A percentile compares a stretch with the other conserved stretches of the same genome.
These are phyloP conservation scores for Fusarium pininemorale DNA, from an alignment of 2,329 filamentous ascomycete species.

Conservation along the genomic window DNA sequence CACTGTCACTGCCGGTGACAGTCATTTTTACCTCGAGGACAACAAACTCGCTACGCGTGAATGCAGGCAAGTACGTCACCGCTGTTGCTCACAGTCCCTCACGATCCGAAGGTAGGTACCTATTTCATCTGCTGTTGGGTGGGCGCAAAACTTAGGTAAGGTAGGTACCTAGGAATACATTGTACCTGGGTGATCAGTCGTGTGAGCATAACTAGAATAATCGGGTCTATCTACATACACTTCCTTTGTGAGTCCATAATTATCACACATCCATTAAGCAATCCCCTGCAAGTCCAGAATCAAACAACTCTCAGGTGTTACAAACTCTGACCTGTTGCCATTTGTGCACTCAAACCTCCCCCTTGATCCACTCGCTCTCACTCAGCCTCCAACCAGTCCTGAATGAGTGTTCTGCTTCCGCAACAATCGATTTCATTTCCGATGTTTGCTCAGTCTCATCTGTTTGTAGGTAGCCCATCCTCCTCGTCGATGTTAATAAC, in stretches of 20 bases:
- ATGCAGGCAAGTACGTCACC: background rate
- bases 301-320: too few species aligned
- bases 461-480: background rate
- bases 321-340: background rate
- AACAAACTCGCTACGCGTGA: background rate
- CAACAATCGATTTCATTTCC: background rate
- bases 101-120: background rate
- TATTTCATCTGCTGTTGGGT: background rate
- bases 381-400: constrained; percentile 21
- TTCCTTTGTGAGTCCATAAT: background rate
- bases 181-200: background rate
- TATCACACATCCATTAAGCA: background rate
- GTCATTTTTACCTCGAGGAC: background rate
- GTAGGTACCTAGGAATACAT: too few species aligned
- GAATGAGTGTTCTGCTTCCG: constrained; percentile 12
- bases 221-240: background rate
- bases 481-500: background rate
- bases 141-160: background rate
- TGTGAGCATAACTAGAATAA: background rate
- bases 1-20: background rate
- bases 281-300: background rate
- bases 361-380: constrained; percentile 31
- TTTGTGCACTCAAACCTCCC: background rate
- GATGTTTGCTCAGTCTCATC: background rate
- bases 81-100: background rate